phyloP scores from a whole-genome alignment of 495 filamentous ascomycete species.

The Tuber brumale region DNA sequence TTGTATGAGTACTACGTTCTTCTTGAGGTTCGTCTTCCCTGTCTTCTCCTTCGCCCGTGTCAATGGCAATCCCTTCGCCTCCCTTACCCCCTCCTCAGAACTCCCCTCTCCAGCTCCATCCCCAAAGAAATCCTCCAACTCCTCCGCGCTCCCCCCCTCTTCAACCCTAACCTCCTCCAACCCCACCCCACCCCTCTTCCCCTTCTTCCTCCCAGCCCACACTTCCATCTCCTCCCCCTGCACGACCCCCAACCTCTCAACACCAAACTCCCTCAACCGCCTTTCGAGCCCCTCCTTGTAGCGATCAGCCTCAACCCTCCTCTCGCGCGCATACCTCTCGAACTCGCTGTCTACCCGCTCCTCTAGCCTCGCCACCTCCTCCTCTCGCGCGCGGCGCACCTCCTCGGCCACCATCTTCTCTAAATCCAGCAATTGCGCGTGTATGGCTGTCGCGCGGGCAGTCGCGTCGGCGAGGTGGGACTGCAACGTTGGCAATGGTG shows the following conservation, averaged over 20 bases:
- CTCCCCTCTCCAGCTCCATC: constrained; percentile 8
- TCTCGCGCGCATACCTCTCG: constrained; percentile 13
- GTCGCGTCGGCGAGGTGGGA: background rate
- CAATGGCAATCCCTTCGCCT: background rate
- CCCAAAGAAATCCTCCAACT: constrained; percentile 36
- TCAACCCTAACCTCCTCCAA: constrained; percentile 25
- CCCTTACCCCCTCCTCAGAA: background rate
- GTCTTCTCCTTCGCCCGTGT: background rate
- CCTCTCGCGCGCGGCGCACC: background rate
- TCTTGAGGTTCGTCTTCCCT: background rate
- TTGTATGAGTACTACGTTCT: background rate
- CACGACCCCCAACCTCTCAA: constrained; percentile 26
- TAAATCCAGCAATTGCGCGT: constrained; percentile 27
- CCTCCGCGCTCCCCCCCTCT: background rate
- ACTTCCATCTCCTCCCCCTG: background rate
- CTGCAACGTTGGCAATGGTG: background rate
- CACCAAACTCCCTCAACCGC: constrained; percentile 28
- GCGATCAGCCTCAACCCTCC: constrained; percentile 13
- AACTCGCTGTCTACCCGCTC: constrained; percentile 23
- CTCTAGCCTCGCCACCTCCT: constrained; percentile 15
- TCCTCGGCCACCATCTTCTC: constrained; percentile 14
- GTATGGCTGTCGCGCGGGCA: constrained; percentile 12
- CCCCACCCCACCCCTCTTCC: background rate
- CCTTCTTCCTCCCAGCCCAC: no score
- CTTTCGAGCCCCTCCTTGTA: constrained; percentile 13